Evolutionary conservation across 2,329 filamentous ascomycete species (phyloP).

Genomic region (Aureobasidium mangrovei): DNA sequence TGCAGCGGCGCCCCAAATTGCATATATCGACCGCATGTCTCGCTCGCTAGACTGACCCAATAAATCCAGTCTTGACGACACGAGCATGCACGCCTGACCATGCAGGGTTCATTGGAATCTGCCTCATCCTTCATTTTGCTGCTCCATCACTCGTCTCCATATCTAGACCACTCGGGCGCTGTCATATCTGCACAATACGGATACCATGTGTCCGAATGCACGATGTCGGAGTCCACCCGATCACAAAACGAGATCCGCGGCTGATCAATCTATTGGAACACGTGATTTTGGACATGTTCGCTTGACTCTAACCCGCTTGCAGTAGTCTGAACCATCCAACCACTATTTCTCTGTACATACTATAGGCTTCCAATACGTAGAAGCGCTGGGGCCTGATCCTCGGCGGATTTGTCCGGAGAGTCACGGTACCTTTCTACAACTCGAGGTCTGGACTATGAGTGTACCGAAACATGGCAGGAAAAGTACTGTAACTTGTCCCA

Average conservation of each 20-base stretch:
- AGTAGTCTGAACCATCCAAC: not conserved
- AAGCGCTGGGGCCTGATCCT: not conserved
- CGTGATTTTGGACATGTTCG: not conserved
- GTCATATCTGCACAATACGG: not conserved
- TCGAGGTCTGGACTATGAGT: not conserved
- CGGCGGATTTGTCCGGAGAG: not conserved
- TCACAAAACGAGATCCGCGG: not conserved
- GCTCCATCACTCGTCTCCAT: not conserved
- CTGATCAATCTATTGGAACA: not conserved
- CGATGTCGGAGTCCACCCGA: not conserved
- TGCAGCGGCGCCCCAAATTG: no score
- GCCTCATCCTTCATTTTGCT: not conserved
- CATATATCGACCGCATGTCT: no score
- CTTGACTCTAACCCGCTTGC: not conserved
- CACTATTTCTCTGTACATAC: not conserved
- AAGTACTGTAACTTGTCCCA: not conserved
- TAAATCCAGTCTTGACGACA: no score
- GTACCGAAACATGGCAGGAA: not conserved
- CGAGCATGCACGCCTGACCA: no score
- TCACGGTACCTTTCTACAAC: not conserved
- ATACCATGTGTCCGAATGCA: not conserved
- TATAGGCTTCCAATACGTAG: slow-evolving; percentile 3
- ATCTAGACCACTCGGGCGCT: no score
- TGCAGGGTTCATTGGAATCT: not conserved
- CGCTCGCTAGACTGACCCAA: no score